Percentiles rank a stretch among this genome's conserved stretches.
These are phyloP conservation scores for Fraxinus ornus DNA, from an alignment of 305 asterid genomes.

Conservation along the genomic window DNA sequence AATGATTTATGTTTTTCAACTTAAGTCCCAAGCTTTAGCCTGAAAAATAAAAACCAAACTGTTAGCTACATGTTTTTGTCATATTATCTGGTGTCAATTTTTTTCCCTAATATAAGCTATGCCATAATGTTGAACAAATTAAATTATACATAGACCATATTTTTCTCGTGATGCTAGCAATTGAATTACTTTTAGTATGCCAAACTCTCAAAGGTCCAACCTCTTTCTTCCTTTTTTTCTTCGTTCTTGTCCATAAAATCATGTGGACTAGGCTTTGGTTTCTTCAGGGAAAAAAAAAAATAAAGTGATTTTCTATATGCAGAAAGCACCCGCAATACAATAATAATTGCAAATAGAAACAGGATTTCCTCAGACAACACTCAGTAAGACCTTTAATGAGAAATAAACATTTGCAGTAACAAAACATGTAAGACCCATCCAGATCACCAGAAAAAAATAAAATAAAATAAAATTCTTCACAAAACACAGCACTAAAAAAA, in stretches of 20 bases:
- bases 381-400: neutral
- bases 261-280: neutral
- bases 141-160: neutral
- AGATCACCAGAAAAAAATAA: neutral
- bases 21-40: neutral
- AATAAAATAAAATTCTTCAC: neutral
- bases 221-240: conserved; percentile 1
- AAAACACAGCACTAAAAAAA: conserved; percentile 1
- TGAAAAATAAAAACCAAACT: conserved; percentile 12
- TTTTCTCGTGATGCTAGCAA: neutral
- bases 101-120: neutral
- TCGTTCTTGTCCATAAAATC: neutral
- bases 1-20: neutral
- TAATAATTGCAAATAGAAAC: conserved; percentile 3
- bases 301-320: neutral
- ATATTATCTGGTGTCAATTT: neutral
- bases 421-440: conserved; percentile 13
- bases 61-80: neutral
- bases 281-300: neutral
- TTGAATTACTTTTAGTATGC: neutral
- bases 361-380: neutral
- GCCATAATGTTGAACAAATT: neutral
- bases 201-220: conserved; percentile 9
- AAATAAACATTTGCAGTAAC: neutral
- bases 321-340: conserved; percentile 12